phyloP scores from a whole-genome alignment of 257 asterid genomes.

The Asclepias syriaca region DNA sequence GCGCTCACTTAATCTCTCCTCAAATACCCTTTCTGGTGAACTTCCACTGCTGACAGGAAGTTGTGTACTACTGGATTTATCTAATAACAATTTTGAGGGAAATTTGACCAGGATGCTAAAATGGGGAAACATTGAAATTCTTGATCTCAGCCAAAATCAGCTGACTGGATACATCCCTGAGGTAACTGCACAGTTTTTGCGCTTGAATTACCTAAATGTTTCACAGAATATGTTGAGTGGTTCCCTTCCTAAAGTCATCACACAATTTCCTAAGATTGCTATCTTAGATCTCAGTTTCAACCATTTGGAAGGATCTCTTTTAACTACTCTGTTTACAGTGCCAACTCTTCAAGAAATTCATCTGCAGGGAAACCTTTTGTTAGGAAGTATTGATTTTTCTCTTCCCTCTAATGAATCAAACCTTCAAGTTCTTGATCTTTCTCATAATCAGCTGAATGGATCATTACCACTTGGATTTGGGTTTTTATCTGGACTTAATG shows the following conservation, averaged over 20 bases:
- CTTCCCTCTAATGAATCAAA: constrained; percentile 40
- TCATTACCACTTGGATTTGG: constrained; percentile 61
- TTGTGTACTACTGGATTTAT: constrained; percentile 65
- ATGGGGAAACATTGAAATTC: constrained; percentile 81
- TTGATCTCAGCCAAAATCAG: constrained; percentile 79
- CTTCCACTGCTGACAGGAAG: constrained; percentile 79
- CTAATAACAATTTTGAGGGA: constrained; percentile 71
- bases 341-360: constrained; percentile 68
- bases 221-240: constrained; percentile 62
- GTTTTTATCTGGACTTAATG: constrained; percentile 48
- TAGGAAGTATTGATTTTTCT: constrained; percentile 56
- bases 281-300: constrained; percentile 85
- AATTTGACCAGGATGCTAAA: constrained; percentile 57
- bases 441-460: constrained; percentile 55
- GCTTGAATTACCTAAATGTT: constrained; percentile 67
- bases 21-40: constrained; percentile 74
- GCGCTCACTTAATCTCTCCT: constrained; percentile 66
- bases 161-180: constrained; percentile 70
- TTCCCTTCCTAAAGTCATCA: constrained; percentile 54
- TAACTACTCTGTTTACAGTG: constrained; percentile 49
- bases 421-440: constrained; percentile 61
- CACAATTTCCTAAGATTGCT: constrained; percentile 61
- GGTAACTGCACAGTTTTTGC: constrained; percentile 73
- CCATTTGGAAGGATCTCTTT: constrained; percentile 60
- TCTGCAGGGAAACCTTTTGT: constrained; percentile 56